Percentiles rank a stretch among this genome's conserved stretches.
Evolutionary conservation across 257 asterid species (phyloP).

Genomic region (Eucommia ulmoides): DNA sequence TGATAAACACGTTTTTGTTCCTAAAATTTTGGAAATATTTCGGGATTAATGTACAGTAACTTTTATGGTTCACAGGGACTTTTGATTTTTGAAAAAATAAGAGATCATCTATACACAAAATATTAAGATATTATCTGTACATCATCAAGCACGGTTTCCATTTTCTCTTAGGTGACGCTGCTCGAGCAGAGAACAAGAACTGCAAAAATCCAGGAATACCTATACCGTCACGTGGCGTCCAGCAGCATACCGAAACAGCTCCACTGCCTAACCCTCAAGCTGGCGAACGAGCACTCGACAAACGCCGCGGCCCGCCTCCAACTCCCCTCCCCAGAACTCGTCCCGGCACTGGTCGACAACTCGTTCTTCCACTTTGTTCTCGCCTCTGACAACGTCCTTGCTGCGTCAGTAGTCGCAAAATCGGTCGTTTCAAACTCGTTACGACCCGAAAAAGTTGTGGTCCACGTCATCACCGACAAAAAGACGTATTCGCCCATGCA

Average conservation of each 20-base stretch:
- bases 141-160: no score
- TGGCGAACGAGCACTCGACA: conserved; percentile 79
- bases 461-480: conserved; percentile 72
- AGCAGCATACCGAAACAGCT: conserved; percentile 96
- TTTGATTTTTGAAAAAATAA: no score
- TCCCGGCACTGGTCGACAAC: conserved; percentile 82
- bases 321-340: conserved; percentile 75
- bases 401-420: conserved; percentile 85
- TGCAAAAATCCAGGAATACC: conserved; percentile 89
- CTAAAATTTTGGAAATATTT: no score
- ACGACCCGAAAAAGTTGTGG: conserved; percentile 57
- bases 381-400: conserved; percentile 90
- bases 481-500: conserved; percentile 92
- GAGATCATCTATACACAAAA: no score
- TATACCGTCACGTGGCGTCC: conserved; percentile 96
- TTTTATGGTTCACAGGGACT: no score
- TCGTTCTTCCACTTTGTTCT: conserved; percentile 76
- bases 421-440: conserved; percentile 64
- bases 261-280: conserved; percentile 69
- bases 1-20: no score
- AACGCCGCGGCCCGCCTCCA: conserved; percentile 87
- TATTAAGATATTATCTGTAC: no score
- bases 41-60: no score
- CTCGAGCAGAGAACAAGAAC: conserved; percentile 80
- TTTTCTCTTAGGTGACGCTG: conserved; percentile 42